Conservation (phyloP, 805 yeast genomes). For the Candida schatavii region DNA sequence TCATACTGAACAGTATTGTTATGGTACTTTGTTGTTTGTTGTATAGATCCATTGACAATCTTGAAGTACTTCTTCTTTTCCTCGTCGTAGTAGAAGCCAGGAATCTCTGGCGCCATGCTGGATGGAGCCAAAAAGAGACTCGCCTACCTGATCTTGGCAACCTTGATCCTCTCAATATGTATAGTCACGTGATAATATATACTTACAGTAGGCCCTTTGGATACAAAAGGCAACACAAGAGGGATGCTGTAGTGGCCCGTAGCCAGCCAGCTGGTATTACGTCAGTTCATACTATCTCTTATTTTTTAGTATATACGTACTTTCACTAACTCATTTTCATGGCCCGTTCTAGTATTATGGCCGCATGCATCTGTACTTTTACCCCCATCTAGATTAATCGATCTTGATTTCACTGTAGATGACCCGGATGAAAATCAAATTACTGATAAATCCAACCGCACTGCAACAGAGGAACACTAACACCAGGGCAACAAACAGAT, state of each 20-base stretch:
- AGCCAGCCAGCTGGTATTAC: background rate
- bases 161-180: no score
- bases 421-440: constrained; percentile 68
- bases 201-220: no score
- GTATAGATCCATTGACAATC: constrained; percentile 4
- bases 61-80: constrained; percentile 15
- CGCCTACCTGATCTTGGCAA: no score
- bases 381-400: no score
- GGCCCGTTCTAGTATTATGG: no score
- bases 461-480: constrained; percentile 83
- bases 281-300: background rate
- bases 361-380: no score
- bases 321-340: no score
- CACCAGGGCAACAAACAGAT: constrained; percentile 67
- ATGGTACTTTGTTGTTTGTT: constrained; percentile 1
- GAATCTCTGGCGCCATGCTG: constrained; percentile 9
- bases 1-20: constrained; percentile 4
- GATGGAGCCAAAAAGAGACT: no score
- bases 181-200: background rate
- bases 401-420: constrained; percentile 86
- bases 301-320: background rate
- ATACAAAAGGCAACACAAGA: background rate
- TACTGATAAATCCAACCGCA: constrained; percentile 76
- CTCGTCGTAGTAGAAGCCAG: constrained; percentile 18
- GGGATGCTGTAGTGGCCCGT: background rate